phyloP scores from a whole-genome alignment of 1,284 basidiomycete genomes.

The Anthracocystis panici-leucophaei region DNA sequence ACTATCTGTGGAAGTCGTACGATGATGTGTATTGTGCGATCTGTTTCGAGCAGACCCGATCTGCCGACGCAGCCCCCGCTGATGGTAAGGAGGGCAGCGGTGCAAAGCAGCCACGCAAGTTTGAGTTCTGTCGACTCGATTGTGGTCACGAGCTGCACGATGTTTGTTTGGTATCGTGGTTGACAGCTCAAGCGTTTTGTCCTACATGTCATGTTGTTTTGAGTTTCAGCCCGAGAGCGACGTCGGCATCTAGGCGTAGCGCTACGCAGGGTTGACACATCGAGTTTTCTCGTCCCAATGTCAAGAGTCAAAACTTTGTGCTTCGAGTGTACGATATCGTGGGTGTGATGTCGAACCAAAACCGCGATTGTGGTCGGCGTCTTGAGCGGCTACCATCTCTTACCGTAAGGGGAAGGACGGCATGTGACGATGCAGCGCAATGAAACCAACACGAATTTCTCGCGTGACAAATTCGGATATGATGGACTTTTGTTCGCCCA shows the following conservation, averaged over 20 bases:
- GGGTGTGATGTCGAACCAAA: background rate
- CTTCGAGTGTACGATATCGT: background rate
- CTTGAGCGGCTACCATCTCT: constrained; percentile 17
- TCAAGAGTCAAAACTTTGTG: background rate
- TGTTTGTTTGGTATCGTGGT: constrained; percentile 53
- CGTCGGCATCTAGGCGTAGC: constrained; percentile 1
- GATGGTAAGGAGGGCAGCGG: background rate
- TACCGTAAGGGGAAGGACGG: constrained; percentile 37
- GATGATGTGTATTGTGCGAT: constrained; percentile 54
- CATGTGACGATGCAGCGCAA: constrained; percentile 36
- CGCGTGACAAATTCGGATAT: constrained; percentile 14
- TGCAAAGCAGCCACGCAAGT: background rate
- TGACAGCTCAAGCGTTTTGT: constrained; percentile 56
- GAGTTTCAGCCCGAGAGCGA: constrained; percentile 37
- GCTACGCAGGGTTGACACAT: constrained; percentile 1
- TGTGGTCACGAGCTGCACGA: constrained; percentile 58
- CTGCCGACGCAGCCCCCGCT: background rate
- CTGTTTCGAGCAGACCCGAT: constrained; percentile 50
- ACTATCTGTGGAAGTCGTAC: constrained; percentile 48
- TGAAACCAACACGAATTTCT: constrained; percentile 4
- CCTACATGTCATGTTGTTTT: constrained; percentile 54
- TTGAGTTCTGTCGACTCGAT: constrained; percentile 46
- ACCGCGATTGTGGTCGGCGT: constrained; percentile 6
- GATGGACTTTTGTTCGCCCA: constrained; percentile 8
- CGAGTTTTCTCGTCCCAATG: background rate